Evolutionary conservation across 441 rosid genomes (phyloP), one percentile per base, ranked within the genome.

Genomic region (Brassica hybrid): DNA sequence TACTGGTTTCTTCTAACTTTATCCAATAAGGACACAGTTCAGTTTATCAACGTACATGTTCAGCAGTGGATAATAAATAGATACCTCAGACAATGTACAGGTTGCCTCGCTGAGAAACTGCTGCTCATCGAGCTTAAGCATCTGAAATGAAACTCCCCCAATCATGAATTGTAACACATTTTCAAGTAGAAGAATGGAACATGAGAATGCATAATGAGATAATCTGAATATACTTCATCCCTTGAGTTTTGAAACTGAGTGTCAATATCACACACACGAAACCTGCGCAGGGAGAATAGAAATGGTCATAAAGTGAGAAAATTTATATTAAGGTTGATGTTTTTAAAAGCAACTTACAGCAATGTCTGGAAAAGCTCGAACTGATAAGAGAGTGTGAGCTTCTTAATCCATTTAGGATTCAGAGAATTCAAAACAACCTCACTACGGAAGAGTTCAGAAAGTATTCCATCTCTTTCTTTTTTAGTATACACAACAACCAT

Each of bases 21-120:
- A 45, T 5, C 34, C 6, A 36, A 36, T 36, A 36, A 36, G 43
- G 43, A 36, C 11, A 8, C 43, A 36, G 43, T 36, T 36, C 43
- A 36, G 43, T 36, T 36, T 36, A 36, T 36, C 43, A 36, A 36
- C 1, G 43, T 36, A 36, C 11, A 36, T 36, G 43, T 36, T 38
- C 45, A 38, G 45, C 45, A 38, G 13, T 38, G 45, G 13, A 38
- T 38, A 38, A 38, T 38, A 36, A 2, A 36, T 36, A 36, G 43
- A 36, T 88, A 94, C 99, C 99, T 94, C 86, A 6, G 97, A 88
- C 74, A 94, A 85, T 62, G 82, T 77, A 83, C 94, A 88, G 54
- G 90, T 80, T 67, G 94, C 93, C 83, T 94, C 94, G n/a, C 98
- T 97, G 36, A 94, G 97, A 82, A 85, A 90, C 75, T 94, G 96